Conservation (phyloP, 169 alveolate species). For the Cryptosporidium sp. region DNA sequence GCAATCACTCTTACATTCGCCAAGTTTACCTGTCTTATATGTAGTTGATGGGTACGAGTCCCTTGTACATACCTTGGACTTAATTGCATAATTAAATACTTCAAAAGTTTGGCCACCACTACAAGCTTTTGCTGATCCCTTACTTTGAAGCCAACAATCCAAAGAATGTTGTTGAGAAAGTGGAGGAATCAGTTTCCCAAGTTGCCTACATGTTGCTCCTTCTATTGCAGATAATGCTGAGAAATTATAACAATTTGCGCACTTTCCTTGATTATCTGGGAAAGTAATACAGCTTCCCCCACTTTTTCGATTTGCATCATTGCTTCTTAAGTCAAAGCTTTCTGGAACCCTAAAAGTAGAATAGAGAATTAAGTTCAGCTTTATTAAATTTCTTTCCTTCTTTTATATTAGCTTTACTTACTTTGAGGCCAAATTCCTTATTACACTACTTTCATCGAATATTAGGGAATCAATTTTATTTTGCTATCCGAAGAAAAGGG, state of each 20-base stretch:
- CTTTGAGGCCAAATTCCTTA: conserved; percentile 11
- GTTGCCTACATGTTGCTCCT: conserved; percentile 64
- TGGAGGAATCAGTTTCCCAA: conserved; percentile 49
- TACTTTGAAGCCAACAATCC: conserved; percentile 62
- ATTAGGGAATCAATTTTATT: not conserved
- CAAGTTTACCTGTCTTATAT: conserved; percentile 49
- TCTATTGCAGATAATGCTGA: conserved; percentile 67
- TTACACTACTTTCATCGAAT: not conserved
- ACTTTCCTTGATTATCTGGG: conserved; percentile 74
- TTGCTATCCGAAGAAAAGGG: not conserved
- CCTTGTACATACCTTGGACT: conserved; percentile 48
- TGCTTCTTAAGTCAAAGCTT: conserved; percentile 65
- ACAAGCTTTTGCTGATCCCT: conserved; percentile 56
- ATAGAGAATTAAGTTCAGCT: not conserved
- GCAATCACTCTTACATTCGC: conserved; percentile 33
- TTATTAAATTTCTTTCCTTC: not conserved
- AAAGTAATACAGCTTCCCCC: conserved; percentile 68
- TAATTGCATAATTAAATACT: conserved; percentile 44
- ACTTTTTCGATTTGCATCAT: conserved; percentile 25
- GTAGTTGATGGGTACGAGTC: conserved; percentile 62
- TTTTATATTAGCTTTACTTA: not conserved
- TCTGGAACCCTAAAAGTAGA: conserved; percentile 29
- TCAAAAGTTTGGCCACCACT: conserved; percentile 75
- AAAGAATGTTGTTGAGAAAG: conserved; percentile 60
- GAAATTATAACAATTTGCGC: conserved; percentile 71